These are phyloP conservation scores for Neurospora sp. DNA, from an alignment of 495 filamentous ascomycete species.

Conservation along the genomic window DNA sequence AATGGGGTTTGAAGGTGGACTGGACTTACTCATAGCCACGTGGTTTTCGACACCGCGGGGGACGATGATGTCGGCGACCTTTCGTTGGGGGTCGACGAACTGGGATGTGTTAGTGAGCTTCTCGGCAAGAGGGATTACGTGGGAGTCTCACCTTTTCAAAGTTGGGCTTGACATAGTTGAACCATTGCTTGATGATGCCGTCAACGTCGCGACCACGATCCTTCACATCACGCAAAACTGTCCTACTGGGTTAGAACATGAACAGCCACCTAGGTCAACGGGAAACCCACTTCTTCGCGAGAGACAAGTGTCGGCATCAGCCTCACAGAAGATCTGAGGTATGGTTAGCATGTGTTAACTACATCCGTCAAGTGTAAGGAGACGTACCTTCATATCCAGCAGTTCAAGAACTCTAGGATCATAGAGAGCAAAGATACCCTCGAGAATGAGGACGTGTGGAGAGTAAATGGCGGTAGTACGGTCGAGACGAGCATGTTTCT, in stretches of 20 bases:
- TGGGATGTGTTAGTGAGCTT: constrained; percentile 10
- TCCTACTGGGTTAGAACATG: too few relatives aligned
- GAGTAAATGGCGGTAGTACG: constrained; percentile 86
- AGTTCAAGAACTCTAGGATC: constrained; percentile 78
- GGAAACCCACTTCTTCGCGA: constrained; percentile 69
- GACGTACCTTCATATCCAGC: constrained; percentile 67
- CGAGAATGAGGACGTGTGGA: constrained; percentile 87
- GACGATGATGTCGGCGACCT: constrained; percentile 87
- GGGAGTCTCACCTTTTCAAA: constrained; percentile 61
- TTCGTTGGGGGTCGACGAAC: constrained; percentile 83
- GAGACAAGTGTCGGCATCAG: constrained; percentile 87
- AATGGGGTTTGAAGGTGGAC: too few relatives aligned
- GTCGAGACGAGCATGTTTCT: constrained; percentile 71
- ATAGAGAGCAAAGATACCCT: constrained; percentile 92
- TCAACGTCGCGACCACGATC: constrained; percentile 82
- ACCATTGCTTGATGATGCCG: constrained; percentile 98
- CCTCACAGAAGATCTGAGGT: constrained; percentile 81
- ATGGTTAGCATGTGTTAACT: not conserved
- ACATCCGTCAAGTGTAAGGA: not conserved
- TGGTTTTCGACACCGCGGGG: constrained; percentile 88
- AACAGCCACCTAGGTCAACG: not conserved
- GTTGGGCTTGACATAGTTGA: constrained; percentile 88
- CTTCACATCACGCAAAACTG: constrained; percentile 80
- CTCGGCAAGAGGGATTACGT: too few relatives aligned
- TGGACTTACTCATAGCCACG: constrained; percentile 69